Evolutionary conservation across 2,329 filamentous ascomycete species (phyloP), one percentile per base, ranked within the genome.

Genomic region (Phaeophleospora eucalypticola): DNA sequence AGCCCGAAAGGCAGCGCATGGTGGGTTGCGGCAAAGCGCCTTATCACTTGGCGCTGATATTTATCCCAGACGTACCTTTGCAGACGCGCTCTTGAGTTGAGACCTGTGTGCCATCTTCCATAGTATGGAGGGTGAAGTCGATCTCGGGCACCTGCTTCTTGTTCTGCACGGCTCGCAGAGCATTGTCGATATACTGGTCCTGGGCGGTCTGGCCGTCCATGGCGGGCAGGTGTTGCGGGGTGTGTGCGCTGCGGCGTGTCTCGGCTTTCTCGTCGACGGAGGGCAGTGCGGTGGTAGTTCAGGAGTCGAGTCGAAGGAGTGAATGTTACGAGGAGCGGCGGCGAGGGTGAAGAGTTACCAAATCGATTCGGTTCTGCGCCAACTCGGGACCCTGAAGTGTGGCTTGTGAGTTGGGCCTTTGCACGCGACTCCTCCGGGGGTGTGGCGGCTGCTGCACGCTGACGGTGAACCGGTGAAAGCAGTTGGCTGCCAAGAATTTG

Each of bases 101-200:
- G 67, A 98, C 93, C 74, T 95, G 89, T 44, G 81, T 84, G 65
- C 88, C 89, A 77, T 98, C 93, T 70, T 98, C 93, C 91, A 97
- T 96, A 53, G 87, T 93, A 71, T 98, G 93, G 65, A 98, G 83
- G 46, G 89, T 94, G 70, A 98, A 98, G 76, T 98, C 93, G 65
- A 98, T 97, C 78, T 97, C 91, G 48, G 93, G 93, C 41, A 94
- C 79, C 45, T 91, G 90, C 76, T 87, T 91, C 84, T 97, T 97
- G 63, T 96, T 83, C 69, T 84, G 83, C 65, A 98, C 89, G 51
- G 93, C 93, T 68, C 87, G 88, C 65, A 91, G 85, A 61, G 88
- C 86, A 81, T 89, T 91, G 74, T 95, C 89, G 66, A 96, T 65
- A 62, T 74, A 75, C 58, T 69, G 63, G 37, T 65, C 59, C 56